Evolutionary conservation across 2,329 filamentous ascomycete species (phyloP).

Genomic region (Drechslera avenae): DNA sequence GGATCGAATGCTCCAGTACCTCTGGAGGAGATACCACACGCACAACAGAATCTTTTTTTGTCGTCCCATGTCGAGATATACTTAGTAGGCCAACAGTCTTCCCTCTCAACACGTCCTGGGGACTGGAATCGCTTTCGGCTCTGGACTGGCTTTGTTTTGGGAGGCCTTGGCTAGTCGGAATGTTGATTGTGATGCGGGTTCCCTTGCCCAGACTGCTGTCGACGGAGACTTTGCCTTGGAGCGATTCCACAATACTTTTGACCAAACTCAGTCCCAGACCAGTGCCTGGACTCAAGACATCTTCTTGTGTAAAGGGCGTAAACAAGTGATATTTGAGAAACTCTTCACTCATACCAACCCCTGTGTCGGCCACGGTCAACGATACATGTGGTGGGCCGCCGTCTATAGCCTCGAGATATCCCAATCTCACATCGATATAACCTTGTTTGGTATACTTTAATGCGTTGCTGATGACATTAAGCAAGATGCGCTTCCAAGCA

Average conservation of each 20-base stretch:
- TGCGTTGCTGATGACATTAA: constrained; percentile 32
- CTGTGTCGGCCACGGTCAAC: constrained; percentile 40
- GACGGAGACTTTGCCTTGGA: constrained; percentile 28
- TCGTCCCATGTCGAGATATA: neutral
- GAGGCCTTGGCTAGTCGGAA: constrained; percentile 1
- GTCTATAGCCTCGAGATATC: neutral
- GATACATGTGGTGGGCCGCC: constrained; percentile 15
- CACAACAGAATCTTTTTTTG: neutral
- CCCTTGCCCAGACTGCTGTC: constrained; percentile 14
- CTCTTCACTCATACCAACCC: constrained; percentile 30
- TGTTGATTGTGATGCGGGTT: constrained; percentile 14
- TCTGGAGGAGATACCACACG: constrained; percentile 2
- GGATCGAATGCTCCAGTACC: constrained; percentile 5
- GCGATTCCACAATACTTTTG: constrained; percentile 23
- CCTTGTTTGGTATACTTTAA: constrained; percentile 28
- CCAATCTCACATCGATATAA: constrained; percentile 19
- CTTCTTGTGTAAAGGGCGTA: constrained; percentile 31
- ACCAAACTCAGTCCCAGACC: constrained; percentile 32
- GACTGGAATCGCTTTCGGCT: neutral
- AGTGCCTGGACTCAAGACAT: constrained; percentile 23
- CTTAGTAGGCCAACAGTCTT: constrained; percentile 6
- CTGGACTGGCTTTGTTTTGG: neutral
- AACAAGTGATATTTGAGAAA: constrained; percentile 27
- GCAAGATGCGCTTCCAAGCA: constrained; percentile 25
- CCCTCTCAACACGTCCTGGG: neutral